Evolutionary conservation across 1,284 basidiomycete genomes (phyloP).

Genomic region (Leucocoprinus gongylophorus): DNA sequence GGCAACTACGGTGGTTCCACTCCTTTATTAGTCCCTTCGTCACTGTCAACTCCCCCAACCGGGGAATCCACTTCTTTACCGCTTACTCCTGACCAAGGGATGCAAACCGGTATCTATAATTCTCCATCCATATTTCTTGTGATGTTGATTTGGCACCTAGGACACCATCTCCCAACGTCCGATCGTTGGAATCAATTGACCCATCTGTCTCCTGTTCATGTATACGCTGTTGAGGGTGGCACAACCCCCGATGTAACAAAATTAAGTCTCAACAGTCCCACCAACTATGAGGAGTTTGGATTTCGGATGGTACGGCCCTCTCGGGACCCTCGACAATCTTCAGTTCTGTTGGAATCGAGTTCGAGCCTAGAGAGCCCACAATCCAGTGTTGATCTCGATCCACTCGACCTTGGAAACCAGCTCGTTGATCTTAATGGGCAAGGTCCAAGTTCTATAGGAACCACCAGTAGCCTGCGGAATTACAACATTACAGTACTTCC

Average conservation of each 20-base stretch:
- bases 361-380: background rate
- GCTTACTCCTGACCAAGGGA: constrained; percentile 1
- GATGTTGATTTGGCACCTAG: background rate
- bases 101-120: background rate
- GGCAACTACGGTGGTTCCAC: background rate
- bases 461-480: background rate
- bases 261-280: too few relatives aligned
- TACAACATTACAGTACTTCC: too few relatives aligned
- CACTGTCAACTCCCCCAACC: constrained; percentile 4
- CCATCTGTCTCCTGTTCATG: background rate
- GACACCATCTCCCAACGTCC: background rate
- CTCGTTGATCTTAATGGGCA: background rate
- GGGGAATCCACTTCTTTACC: background rate
- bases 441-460: background rate
- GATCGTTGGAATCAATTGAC: background rate
- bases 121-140: background rate
- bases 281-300: background rate
- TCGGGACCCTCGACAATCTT: background rate
- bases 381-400: background rate
- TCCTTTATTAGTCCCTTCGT: background rate
- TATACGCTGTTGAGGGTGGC: background rate
- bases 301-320: background rate
- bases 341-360: background rate
- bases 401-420: background rate
- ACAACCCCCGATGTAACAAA: background rate